Conservation (phyloP, 23 red algal genomes). For the Cyanidium caldarium region DNA sequence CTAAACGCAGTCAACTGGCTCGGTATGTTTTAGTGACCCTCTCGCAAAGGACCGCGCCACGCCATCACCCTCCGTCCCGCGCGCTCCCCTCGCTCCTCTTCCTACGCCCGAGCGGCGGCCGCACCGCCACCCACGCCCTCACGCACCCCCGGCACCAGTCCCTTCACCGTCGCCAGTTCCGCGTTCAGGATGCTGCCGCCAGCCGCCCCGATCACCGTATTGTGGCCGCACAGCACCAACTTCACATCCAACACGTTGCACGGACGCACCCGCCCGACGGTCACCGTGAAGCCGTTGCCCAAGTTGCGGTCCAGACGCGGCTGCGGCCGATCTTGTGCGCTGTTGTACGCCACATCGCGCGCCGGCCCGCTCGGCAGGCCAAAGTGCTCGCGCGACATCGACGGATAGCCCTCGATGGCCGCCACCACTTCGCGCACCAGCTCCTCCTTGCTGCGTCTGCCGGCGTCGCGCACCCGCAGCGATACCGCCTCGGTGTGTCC, state of each 20-base stretch:
- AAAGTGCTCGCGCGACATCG: conserved; percentile 38
- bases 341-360: conserved; percentile 60
- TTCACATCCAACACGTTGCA: conserved; percentile 75
- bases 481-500: conserved; percentile 85
- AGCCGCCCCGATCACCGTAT: conserved; percentile 86
- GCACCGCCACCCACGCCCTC: background rate
- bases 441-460: conserved; percentile 16
- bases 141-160: conserved; percentile 17
- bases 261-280: conserved; percentile 61
- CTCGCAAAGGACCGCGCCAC: no score
- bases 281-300: conserved; percentile 56
- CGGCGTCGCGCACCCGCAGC: conserved; percentile 30
- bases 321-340: conserved; percentile 65
- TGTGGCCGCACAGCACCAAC: conserved; percentile 78
- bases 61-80: no score
- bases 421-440: conserved; percentile 47
- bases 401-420: conserved; percentile 66
- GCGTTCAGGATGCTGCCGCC: conserved; percentile 83
- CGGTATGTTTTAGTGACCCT: no score
- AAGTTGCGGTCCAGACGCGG: conserved; percentile 74
- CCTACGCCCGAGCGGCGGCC: background rate
- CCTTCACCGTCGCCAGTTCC: conserved; percentile 58
- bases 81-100: no score
- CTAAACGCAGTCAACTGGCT: no score
- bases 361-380: conserved; percentile 64